Conservation (phyloP, 208 protist species). For the Crithidia thermophila region DNA sequence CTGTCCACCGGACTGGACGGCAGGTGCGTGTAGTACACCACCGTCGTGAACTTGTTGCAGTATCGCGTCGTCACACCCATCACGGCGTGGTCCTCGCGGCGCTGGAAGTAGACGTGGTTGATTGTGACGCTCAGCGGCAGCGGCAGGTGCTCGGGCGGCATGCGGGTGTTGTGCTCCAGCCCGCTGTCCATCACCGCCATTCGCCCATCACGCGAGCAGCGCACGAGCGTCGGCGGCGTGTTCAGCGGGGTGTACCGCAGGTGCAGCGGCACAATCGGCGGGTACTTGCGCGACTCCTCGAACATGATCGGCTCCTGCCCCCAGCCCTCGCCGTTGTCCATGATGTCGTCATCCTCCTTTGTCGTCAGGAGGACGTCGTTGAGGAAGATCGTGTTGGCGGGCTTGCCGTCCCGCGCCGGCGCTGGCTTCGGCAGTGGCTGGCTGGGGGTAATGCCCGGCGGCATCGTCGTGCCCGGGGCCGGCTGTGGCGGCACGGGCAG, state of each 20-base stretch:
- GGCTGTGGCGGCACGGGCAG: constrained; percentile 17
- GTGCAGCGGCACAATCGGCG: constrained; percentile 89
- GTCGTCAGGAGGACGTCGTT: constrained; percentile 75
- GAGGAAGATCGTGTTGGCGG: constrained; percentile 71
- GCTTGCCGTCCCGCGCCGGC: constrained; percentile 52
- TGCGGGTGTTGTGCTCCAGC: constrained; percentile 33
- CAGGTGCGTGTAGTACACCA: constrained; percentile 87
- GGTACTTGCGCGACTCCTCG: constrained; percentile 87
- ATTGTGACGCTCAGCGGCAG: constrained; percentile 90
- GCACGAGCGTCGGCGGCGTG: constrained; percentile 89
- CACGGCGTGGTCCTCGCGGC: constrained; percentile 84
- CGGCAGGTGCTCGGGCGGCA: constrained; percentile 77
- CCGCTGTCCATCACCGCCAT: constrained; percentile 51
- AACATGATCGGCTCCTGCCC: constrained; percentile 84
- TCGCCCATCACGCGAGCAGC: constrained; percentile 62
- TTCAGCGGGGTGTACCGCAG: constrained; percentile 92
- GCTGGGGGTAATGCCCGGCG: constrained; percentile 11
- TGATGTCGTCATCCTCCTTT: constrained; percentile 81
- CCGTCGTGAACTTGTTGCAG: constrained; percentile 91
- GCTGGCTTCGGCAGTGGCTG: constrained; percentile 34
- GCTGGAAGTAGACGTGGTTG: constrained; percentile 94
- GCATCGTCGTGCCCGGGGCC: background rate
- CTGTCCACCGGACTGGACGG: constrained; percentile 29
- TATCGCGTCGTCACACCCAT: constrained; percentile 89
- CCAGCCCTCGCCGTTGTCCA: constrained; percentile 81